Evolutionary conservation across 78 protist species (phyloP), one percentile per base, ranked within the genome.

Genomic region (Speleostelium caveatum): DNA sequence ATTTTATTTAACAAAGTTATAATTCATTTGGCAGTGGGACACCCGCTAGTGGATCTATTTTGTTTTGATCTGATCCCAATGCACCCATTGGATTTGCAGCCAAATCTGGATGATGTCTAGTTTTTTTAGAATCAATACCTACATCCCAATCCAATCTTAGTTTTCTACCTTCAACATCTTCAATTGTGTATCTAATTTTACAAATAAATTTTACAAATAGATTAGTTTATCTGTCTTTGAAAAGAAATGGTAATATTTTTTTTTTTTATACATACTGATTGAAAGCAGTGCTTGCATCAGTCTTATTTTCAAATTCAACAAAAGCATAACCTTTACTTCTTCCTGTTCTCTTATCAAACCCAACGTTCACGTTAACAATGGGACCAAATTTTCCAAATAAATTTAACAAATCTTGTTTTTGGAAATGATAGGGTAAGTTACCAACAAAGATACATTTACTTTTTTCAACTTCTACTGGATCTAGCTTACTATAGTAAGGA

Each of bases 141-240:
- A 73, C 53, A 68, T 92, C 95, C 95, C 95, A 92, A 45, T 92
- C 95, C 42, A 92, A 58, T 73, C 95, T 79, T 26, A 92, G 39
- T 59, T 68, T 49, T 75, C 95, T 71, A 56, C 83, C 83, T 24
- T 92, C 92, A 4, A 92, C 86, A 12, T 92, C 86, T 30, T 63
- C 42, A 0, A 73, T 72, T 26, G n/a, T 22, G 42, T 55, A 92
- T 33, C 90, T 80, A 49, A 6, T 38, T 24, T 16, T 2, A 8
- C 14, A 73, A 69, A n/a, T 1, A 17, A 33, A 67, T 51, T 51
- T 69, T 69, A 69, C 24, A 7, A 69, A 28, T 24, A 30, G n/a
- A 24, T 24, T 28, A 0, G 1, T 10, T 4, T n/a, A n/a, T n/a
- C n/a, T n/a, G n/a, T n/a, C n/a, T n/a, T n/a, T n/a, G n/a, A n/a